Base-by-base conservation (phyloP, 495 filamentous ascomycete species). In the Penicillium daleae region DNA sequence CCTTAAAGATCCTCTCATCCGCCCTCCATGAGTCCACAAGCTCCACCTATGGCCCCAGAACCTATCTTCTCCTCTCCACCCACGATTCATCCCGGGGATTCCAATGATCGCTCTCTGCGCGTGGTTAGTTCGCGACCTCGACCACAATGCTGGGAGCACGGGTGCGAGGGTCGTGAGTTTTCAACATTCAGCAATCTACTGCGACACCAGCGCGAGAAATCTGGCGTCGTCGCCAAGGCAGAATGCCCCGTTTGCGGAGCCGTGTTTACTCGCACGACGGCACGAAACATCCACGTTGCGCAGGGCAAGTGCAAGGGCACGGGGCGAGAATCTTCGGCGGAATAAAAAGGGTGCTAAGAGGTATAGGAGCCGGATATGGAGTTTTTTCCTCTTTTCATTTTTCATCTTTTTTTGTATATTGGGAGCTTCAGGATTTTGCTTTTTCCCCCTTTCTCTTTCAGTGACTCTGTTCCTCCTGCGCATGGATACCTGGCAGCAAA, bases 141-240 rank as follows among this genome's bases (percentile, higher is more conserved):
- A 75, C 92, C 93, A 4, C 93, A 96, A 72, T 97, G 93, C 76
- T 97, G 91, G 91, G 93, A 97, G 51, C 93, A 97, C 66, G 93
- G 92, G 9, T 97, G 93, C 82, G 96, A 96, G 69, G 93, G 93
- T 29, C 88, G 93, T 17, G 90, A 95, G 67, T 97, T 97, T 72
- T 96, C 92, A 2, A 97, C 93, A 13, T 97, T 97, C 71, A 96
- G 92, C 86, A 97, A 97, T 72, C 84, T 97, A 0, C 82, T 97
- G 6, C 84, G 93, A 39, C 93, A 97, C 70, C 93, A 97, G 71
- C 86, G 93, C n/a, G 93, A 97, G 72, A 96, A 95, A 72, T 94
- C 91, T 2, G 93, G 93, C 9, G 91, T 90, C 19, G 92, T 93
- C 37, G 79, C 89, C 10, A 96, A 96, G 74, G 91, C 92, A 15